Conservation (phyloP, 1,284 basidiomycete species). For the Mycosarcoma mackinlayi region DNA sequence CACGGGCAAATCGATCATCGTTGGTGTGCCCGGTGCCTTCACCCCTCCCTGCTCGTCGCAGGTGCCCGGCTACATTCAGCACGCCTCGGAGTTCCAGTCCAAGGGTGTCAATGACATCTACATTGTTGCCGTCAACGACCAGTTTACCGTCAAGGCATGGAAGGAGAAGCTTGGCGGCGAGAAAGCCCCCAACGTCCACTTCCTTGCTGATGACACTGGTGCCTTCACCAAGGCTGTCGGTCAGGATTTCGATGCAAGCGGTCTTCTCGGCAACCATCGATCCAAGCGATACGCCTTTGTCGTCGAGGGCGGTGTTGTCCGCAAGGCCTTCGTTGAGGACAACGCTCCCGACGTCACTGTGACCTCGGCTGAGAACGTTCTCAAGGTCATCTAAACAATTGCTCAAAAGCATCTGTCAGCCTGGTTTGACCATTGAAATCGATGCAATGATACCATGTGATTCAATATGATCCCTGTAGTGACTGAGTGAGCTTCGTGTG, state of each 20-base stretch:
- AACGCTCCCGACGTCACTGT: constrained; percentile 58
- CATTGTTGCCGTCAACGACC: constrained; percentile 64
- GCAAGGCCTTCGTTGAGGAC: constrained; percentile 58
- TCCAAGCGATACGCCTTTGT: constrained; percentile 54
- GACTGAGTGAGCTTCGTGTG: no score
- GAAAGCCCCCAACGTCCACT: constrained; percentile 50
- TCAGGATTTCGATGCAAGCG: constrained; percentile 62
- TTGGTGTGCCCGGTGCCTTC: constrained; percentile 49
- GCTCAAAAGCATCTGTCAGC: no score
- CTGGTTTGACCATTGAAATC: no score
- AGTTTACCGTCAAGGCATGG: constrained; percentile 63
- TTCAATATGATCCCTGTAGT: no score
- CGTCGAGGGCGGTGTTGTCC: constrained; percentile 59
- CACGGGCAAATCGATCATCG: constrained; percentile 44
- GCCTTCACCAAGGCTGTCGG: constrained; percentile 63
- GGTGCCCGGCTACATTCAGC: constrained; percentile 64
- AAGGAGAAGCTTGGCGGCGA: constrained; percentile 61
- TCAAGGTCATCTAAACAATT: constrained; percentile 41
- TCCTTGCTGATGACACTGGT: constrained; percentile 65
- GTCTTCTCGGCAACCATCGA: constrained; percentile 56
- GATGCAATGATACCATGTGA: background rate
- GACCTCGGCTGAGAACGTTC: constrained; percentile 59
- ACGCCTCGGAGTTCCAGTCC: constrained; percentile 52
- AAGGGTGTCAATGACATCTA: constrained; percentile 63
- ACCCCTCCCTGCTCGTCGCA: constrained; percentile 64